These are phyloP conservation scores for Endothia cerciana DNA, from an alignment of 2,329 filamentous ascomycete species.

Conservation along the genomic window DNA sequence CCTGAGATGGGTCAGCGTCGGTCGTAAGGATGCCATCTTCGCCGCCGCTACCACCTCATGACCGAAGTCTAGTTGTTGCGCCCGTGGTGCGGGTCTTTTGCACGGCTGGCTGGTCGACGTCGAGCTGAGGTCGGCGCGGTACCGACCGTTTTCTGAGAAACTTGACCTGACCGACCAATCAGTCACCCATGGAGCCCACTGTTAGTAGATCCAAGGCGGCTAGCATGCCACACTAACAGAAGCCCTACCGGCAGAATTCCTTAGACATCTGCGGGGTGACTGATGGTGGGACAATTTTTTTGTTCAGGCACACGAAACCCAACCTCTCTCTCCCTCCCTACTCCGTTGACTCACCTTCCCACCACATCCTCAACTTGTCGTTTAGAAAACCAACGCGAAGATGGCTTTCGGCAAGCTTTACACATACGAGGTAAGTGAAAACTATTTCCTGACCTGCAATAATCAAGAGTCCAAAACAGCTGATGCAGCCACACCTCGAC, in stretches of 20 bases:
- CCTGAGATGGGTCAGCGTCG: conserved; percentile 25
- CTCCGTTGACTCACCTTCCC: conserved; percentile 32
- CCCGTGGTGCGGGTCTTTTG: conserved; percentile 12
- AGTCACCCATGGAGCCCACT: conserved; percentile 1
- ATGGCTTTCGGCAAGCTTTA: conserved; percentile 99
- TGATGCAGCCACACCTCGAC: conserved; percentile 30
- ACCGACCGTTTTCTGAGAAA: conserved; percentile 16
- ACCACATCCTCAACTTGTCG: conserved; percentile 30
- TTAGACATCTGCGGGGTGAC: conserved; percentile 7
- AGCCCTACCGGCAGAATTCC: conserved; percentile 1
- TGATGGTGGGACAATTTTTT: conserved; percentile 18
- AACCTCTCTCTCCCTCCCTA: conserved; percentile 15
- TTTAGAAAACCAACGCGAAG: conserved; percentile 51
- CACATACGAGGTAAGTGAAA: conserved; percentile 70
- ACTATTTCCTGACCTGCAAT: not conserved
- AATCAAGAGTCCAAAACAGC: not conserved
- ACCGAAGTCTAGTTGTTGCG: conserved; percentile 22
- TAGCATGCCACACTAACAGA: not conserved
- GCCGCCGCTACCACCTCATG: conserved; percentile 28
- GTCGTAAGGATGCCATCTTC: conserved; percentile 29
- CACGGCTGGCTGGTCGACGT: conserved; percentile 14
- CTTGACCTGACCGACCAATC: conserved; percentile 2
- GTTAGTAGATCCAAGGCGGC: not conserved
- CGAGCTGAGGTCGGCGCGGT: conserved; percentile 7
- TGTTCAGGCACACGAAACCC: conserved; percentile 18